Percentiles rank a stretch among this genome's conserved stretches.
Conservation (phyloP, 768 basidiomycete genomes). For the Ramaria rubella region DNA sequence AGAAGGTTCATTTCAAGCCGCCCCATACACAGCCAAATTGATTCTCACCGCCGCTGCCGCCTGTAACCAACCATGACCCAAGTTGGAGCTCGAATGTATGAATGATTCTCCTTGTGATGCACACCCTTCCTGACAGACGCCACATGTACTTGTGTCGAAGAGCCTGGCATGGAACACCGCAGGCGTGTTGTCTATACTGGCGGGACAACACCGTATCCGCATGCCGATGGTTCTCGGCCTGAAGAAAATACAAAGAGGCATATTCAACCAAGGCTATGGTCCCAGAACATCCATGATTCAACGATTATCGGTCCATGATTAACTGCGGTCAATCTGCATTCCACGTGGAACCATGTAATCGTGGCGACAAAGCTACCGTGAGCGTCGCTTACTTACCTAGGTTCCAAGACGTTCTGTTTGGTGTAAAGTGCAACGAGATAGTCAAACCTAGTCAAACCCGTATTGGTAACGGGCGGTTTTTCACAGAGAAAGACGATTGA, state of each 20-base stretch:
- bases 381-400: no score
- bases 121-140: background rate
- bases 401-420: no score
- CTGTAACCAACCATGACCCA: background rate
- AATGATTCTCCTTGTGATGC: background rate
- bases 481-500: no score
- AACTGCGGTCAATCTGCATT: no score
- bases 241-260: background rate
- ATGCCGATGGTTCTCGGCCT: background rate
- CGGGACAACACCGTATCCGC: background rate
- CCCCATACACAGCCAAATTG: background rate
- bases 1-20: background rate
- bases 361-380: no score
- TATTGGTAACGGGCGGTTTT: no score
- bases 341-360: no score
- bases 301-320: no score
- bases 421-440: no score
- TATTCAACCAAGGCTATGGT: background rate
- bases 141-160: background rate
- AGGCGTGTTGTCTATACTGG: background rate
- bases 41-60: background rate
- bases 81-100: background rate
- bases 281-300: no score
- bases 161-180: background rate
- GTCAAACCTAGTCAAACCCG: no score